Conservation (phyloP, 202 grass and related monocot species). For the Panicum virgatum region DNA sequence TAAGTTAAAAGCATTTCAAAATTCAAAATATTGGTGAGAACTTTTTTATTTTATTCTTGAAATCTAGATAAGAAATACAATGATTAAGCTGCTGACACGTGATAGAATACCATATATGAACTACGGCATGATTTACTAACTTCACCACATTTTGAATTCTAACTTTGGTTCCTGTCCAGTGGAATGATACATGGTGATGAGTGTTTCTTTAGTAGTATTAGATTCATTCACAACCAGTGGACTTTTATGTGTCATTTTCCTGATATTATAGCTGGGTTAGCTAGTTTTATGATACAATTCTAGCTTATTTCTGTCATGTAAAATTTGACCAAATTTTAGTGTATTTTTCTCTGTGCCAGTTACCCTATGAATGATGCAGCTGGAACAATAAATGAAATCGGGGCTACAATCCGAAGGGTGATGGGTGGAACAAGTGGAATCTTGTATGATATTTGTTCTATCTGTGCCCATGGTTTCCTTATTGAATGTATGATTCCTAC, state of each 20-base stretch:
- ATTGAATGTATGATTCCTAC: conserved; percentile 15
- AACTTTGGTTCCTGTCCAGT: background rate
- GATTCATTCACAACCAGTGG: background rate
- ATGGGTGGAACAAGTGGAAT: conserved; percentile 99
- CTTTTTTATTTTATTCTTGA: background rate
- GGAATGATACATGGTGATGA: background rate
- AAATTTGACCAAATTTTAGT: conserved; percentile 23
- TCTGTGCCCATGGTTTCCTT: conserved; percentile 13
- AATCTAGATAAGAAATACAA: background rate
- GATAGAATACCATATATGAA: background rate
- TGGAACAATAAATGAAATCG: conserved; percentile 95
- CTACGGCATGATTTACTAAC: background rate
- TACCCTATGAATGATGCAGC: conserved; percentile 98
- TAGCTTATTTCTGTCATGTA: conserved; percentile 12
- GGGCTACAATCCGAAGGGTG: conserved; percentile 72
- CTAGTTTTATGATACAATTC: conserved; percentile 13
- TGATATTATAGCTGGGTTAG: background rate
- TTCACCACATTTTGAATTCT: background rate
- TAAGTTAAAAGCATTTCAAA: conserved; percentile 42
- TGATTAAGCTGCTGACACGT: background rate
- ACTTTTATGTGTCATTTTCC: background rate
- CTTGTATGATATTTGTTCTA: conserved; percentile 62
- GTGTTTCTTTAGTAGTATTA: background rate
- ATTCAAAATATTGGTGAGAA: background rate
- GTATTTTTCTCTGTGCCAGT: conserved; percentile 50